These are phyloP conservation scores for Xylaria sp. DNA, from an alignment of 2,329 filamentous ascomycete species.

Conservation along the genomic window DNA sequence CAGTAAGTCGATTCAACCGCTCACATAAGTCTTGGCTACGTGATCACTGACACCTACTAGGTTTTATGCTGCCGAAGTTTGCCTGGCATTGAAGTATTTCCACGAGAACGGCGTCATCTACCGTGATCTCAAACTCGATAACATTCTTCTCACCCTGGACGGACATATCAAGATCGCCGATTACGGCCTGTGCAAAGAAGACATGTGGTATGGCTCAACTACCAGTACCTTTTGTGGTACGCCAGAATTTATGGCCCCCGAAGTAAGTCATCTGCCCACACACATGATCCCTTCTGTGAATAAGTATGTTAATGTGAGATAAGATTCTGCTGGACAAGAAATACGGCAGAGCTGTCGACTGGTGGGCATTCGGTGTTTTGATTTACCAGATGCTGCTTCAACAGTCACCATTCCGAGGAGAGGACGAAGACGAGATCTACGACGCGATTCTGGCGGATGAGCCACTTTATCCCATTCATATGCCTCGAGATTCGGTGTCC, in stretches of 20 bases:
- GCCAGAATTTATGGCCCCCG: constrained; percentile 99
- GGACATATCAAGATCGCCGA: constrained; percentile 98
- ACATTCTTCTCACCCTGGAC: constrained; percentile 90
- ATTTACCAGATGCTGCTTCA: constrained; percentile 99
- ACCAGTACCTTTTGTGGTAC: constrained; percentile 98
- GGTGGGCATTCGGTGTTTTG: constrained; percentile 98
- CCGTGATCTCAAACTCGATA: constrained; percentile 86
- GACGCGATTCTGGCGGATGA: constrained; percentile 97
- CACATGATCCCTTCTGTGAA: not conserved
- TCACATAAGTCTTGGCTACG: not conserved
- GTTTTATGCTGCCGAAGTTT: constrained; percentile 97
- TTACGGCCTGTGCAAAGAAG: constrained; percentile 98
- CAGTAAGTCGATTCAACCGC: constrained; percentile 58
- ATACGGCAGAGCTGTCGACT: constrained; percentile 93
- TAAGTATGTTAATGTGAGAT: constrained; percentile 28
- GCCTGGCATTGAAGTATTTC: constrained; percentile 96
- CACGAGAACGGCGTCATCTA: constrained; percentile 99
- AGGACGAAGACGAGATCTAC: constrained; percentile 99
- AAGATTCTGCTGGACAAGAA: constrained; percentile 97
- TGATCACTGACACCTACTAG: constrained; percentile 38
- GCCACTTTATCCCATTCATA: constrained; percentile 95
- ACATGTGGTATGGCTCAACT: constrained; percentile 98
- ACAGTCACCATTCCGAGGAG: constrained; percentile 96
- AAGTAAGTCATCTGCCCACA: constrained; percentile 51
- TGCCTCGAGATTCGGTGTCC: constrained; percentile 95